phyloP scores from a whole-genome alignment of 306 rosid species.

The Medicago truncatula region DNA sequence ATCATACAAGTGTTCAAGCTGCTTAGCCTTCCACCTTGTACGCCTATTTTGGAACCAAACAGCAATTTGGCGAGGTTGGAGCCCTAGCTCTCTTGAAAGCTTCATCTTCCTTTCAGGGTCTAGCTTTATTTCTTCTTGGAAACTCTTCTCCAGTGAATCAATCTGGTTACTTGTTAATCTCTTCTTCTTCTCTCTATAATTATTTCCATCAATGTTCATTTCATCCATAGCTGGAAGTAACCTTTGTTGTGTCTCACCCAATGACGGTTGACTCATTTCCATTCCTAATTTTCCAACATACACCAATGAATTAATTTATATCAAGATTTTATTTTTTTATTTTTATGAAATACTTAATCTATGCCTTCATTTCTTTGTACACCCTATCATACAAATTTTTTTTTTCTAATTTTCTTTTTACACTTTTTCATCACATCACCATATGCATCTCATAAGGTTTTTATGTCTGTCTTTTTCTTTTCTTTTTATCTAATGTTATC shows the following conservation, averaged over 20 bases:
- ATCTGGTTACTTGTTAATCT: slow-evolving; percentile 68
- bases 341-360: too few relatives aligned
- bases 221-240: slow-evolving; percentile 51
- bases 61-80: slow-evolving; percentile 91
- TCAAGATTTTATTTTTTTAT: too few relatives aligned
- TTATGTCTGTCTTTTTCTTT: too few relatives aligned
- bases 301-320: background rate
- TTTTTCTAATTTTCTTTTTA: background rate
- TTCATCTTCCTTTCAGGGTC: slow-evolving; percentile 89
- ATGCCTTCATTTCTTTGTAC: too few relatives aligned
- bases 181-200: slow-evolving; percentile 68
- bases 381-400: background rate
- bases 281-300: slow-evolving; percentile 45
- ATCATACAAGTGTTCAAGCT: slow-evolving; percentile 75
- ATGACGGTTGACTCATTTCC: slow-evolving; percentile 60
- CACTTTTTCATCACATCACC: background rate
- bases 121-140: slow-evolving; percentile 83
- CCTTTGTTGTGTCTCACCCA: slow-evolving; percentile 44
- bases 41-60: slow-evolving; percentile 98
- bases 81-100: slow-evolving; percentile 80
- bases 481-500: too few relatives aligned
- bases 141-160: slow-evolving; percentile 78
- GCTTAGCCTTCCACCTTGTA: slow-evolving; percentile 89
- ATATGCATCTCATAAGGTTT: background rate
- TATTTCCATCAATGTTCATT: slow-evolving; percentile 35